Percentiles rank a stretch among this genome's conserved stretches.
These are phyloP conservation scores for Vigna hirtella DNA, from an alignment of 306 rosid species.

Conservation along the genomic window DNA sequence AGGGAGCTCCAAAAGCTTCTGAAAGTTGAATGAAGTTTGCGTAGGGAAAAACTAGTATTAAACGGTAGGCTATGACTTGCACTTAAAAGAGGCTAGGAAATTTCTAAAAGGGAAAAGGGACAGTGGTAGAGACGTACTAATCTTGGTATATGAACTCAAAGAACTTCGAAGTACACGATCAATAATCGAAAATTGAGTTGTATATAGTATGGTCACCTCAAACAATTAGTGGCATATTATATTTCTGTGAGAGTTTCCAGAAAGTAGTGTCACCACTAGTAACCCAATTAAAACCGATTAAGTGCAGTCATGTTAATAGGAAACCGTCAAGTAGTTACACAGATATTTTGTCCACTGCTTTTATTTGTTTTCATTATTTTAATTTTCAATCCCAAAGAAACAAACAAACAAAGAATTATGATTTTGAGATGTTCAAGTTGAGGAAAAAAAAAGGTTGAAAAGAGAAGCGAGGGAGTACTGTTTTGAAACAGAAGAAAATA, in stretches of 20 bases:
- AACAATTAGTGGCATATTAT: constrained; percentile 5
- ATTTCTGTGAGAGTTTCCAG: constrained; percentile 26
- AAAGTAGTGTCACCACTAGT: background rate
- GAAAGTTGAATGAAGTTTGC: constrained; percentile 44
- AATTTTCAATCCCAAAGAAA: background rate
- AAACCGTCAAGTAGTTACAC: constrained; percentile 10
- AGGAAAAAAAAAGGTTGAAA: background rate
- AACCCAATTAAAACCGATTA: constrained; percentile 22
- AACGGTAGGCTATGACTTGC: constrained; percentile 47
- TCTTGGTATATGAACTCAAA: constrained; percentile 44
- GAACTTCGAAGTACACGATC: constrained; percentile 36
- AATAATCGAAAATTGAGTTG: constrained; percentile 42
- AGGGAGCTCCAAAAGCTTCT: constrained; percentile 28
- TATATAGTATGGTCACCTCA: constrained; percentile 48
- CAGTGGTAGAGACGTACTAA: constrained; percentile 48
- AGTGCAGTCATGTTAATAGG: constrained; percentile 28
- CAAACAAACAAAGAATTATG: background rate
- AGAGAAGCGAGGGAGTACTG: background rate
- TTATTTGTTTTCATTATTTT: background rate
- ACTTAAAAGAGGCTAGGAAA: constrained; percentile 58
- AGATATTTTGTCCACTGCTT: background rate
- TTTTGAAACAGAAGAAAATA: background rate
- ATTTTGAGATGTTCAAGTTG: background rate
- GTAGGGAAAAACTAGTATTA: background rate
- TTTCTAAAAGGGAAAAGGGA: constrained; percentile 55